Base-by-base conservation (phyloP, 2,329 filamentous ascomycete genomes). In the Pseudofabraea citricarpa region DNA sequence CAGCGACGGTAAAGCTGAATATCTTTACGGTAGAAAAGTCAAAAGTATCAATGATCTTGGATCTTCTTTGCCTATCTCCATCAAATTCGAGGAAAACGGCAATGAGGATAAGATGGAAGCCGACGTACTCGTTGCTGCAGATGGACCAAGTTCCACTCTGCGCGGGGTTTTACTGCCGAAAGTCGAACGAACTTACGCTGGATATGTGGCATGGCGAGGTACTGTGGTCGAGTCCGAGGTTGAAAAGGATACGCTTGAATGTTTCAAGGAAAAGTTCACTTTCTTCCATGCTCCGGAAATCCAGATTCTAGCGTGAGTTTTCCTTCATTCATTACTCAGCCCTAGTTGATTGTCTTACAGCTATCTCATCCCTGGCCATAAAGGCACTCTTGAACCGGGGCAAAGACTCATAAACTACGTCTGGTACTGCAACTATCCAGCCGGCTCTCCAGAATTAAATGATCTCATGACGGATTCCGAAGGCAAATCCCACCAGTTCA, bases 391-490 rank as follows among this genome's bases (percentile, higher is more conserved):
- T 5, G 57, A 64, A 36, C 62, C 57, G 0, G 68, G 67, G 3
- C 45, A 64, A 16, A 61, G 69, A 0, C 63, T 67, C 12, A 60
- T 71, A 40, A 73, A 71, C 49, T 71, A 65, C 54, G 69, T 72
- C 13, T 73, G 67, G 57, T 72, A 72, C 50, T 60, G 60, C 44
- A 68, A 70, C 42, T 36, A 47, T 16, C n/a, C 39, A 5, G 29
- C 23, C 10, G 16, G 22, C 24, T 53, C 52, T 2, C 21, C 31
- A 27, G 52, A 55, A 29, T 58, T 51, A 45, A 46, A 44, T 4
- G 43, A 58, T 6, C 41, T 64, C 7, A 56, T 64, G 55, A 64
- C 61, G 5, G 60, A 63, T 35, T 42, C 43, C 6, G 44, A 56
- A 13, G 60, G 60, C 1, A 48, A 48, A n/a, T 27, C 37, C 2